Conservation (phyloP, 169 alveolate genomes). For the Sarcocystis neurona region DNA sequence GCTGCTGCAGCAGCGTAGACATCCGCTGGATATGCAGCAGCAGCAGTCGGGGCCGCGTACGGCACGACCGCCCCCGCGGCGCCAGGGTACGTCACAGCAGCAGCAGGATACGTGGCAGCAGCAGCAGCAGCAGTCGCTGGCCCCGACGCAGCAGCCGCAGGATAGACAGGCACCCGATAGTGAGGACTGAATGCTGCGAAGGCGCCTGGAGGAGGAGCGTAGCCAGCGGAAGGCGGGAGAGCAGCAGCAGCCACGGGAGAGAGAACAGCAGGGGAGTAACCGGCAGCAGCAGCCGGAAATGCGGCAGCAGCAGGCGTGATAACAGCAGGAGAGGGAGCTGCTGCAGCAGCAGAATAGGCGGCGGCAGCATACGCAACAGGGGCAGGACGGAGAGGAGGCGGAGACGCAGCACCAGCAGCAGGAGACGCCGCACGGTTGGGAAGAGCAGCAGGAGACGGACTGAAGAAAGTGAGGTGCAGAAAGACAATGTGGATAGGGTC, state of each 20-base stretch:
- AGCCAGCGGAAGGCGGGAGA: not conserved
- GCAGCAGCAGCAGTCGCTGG: not conserved
- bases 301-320: not conserved
- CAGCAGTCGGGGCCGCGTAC: not conserved
- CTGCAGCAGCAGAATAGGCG: not conserved
- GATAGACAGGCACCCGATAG: not conserved
- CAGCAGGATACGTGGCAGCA: not conserved
- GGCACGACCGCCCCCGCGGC: not conserved
- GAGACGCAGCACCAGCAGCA: not conserved
- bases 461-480: not conserved
- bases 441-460: not conserved
- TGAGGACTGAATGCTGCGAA: not conserved
- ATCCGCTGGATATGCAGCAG: not conserved
- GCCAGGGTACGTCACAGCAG: not conserved
- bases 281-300: not conserved
- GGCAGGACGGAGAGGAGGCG: not conserved
- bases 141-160: not conserved
- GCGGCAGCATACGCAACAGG: not conserved
- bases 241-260: not conserved
- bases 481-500: constrained; percentile 28
- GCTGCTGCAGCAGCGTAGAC: not conserved
- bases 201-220: not conserved
- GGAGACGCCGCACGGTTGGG: not conserved
- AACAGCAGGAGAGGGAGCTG: not conserved
- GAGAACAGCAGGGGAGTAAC: not conserved